Base-by-base conservation (phyloP, 2,329 filamentous ascomycete genomes). In the Thermoascus crustaceus region DNA sequence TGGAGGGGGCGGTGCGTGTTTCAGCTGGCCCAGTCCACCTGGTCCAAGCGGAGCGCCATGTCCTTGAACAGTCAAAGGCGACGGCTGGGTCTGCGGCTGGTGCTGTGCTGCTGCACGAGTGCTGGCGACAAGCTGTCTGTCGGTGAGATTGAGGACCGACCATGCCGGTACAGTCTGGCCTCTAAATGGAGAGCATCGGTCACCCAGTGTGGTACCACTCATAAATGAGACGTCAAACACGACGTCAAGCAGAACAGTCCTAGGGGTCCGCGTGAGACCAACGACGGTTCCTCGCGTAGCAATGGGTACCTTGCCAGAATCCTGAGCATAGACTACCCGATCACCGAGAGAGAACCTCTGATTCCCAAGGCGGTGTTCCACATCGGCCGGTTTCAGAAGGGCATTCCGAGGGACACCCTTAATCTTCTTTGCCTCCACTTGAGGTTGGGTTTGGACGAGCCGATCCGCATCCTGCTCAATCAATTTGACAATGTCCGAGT, bases 161-260 rank as follows among this genome's bases (percentile, higher is more conserved):
- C 83, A 82, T 5, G 82, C 76, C 2, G 86, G 78, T 3, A 98
- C 87, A 0, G 91, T 95, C 57, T 91, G 88, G 34, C 91, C 91
- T 22, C 89, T 79, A 77, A 98, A 98, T 23, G 85, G 80, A 17
- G 87, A 86, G 55, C 89, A 94, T 40, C 91, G 81, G 38, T 88
- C 87, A 40, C 85, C 84, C 10, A 98, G 73, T 0, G 85, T 91
- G 2, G 88, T 95, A 43, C 91, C 91, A 54, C 87, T 94, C 88
- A 98, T 96, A 62, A 98, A 98, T 0, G 86, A 83, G 8, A 78
- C 76, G 57, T 98, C 93, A 63, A 94, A 98, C 5, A 98, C 80
- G 38, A 96, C 76, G 57, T 98, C 91, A 23, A 98, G 71, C 39
- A 95, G 72, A 30, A 85, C 76, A 17, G 81, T 82, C 37, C 85